Conservation (phyloP, 2,329 filamentous ascomycete species). For the Lomentospora prolificans region DNA sequence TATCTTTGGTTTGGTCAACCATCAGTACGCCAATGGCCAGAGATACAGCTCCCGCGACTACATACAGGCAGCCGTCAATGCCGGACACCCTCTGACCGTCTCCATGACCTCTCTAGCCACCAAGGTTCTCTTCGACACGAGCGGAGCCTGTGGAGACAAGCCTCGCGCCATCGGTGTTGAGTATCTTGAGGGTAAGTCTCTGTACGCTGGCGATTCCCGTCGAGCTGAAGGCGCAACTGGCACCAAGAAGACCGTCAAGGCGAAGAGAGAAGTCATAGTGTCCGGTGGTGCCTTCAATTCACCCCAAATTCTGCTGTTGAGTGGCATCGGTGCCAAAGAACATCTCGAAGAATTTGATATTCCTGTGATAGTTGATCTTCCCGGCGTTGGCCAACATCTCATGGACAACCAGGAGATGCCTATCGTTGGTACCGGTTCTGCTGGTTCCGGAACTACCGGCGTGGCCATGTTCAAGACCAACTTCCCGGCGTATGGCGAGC, state of each 20-base stretch:
- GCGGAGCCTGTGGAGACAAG: slow-evolving; percentile 11
- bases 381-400: slow-evolving; percentile 39
- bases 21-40: slow-evolving; percentile 18
- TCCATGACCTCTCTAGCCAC: slow-evolving; percentile 22
- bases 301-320: slow-evolving; percentile 41
- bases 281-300: slow-evolving; percentile 39
- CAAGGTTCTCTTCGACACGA: slow-evolving; percentile 25
- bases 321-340: slow-evolving; percentile 33
- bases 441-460: neutral
- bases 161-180: slow-evolving; percentile 30
- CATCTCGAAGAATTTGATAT: slow-evolving; percentile 35
- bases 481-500: slow-evolving; percentile 10
- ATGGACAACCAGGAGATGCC: slow-evolving; percentile 32
- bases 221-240: slow-evolving; percentile 19
- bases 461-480: slow-evolving; percentile 10
- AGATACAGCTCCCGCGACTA: slow-evolving; percentile 20
- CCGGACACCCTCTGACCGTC: slow-evolving; percentile 13
- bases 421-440: slow-evolving; percentile 19
- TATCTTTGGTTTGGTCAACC: slow-evolving; percentile 18
- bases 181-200: slow-evolving; percentile 13
- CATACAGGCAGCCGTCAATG: slow-evolving; percentile 12
- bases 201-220: slow-evolving; percentile 22
- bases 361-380: slow-evolving; percentile 30
- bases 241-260: slow-evolving; percentile 15
- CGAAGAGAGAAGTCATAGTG: slow-evolving; percentile 36